phyloP scores from a whole-genome alignment of 805 yeast genomes.

The Starmera pachycereana region DNA sequence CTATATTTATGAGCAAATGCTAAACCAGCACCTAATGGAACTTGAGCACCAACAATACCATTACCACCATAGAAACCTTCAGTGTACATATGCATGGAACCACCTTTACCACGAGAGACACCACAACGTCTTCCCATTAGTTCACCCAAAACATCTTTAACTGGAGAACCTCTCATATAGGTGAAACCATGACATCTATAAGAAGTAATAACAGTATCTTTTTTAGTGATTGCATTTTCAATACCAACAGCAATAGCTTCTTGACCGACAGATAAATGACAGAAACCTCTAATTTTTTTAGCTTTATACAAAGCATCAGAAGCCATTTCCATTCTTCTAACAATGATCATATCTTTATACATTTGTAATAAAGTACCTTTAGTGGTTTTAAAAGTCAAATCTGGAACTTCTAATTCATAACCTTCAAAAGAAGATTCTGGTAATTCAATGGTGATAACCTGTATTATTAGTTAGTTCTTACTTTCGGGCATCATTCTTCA shows the following conservation, averaged over 20 bases:
- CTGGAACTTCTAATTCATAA: constrained; percentile 70
- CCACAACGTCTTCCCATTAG: constrained; percentile 95
- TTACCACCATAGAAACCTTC: constrained; percentile 97
- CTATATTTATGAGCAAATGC: constrained; percentile 97
- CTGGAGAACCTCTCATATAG: constrained; percentile 90
- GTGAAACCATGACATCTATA: constrained; percentile 99
- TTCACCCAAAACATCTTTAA: constrained; percentile 85
- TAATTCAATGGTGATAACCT: constrained; percentile 40
- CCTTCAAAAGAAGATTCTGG: constrained; percentile 81
- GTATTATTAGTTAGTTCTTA: not conserved
- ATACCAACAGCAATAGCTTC: constrained; percentile 99
- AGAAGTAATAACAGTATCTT: constrained; percentile 89
- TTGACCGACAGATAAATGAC: constrained; percentile 97
- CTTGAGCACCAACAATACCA: constrained; percentile 99
- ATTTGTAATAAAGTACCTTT: constrained; percentile 74
- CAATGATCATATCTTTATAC: constrained; percentile 92
- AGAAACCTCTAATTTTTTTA: constrained; percentile 97
- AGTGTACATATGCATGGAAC: constrained; percentile 98
- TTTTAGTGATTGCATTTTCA: constrained; percentile 79
- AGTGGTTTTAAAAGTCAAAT: constrained; percentile 63
- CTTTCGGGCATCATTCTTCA: too few relatives aligned
- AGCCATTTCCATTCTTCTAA: constrained; percentile 98
- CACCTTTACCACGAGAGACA: constrained; percentile 96
- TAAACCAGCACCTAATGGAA: constrained; percentile 94
- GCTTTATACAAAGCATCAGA: constrained; percentile 97